Evolutionary conservation across 805 yeast species (phyloP), one percentile per base, ranked within the genome.

Genomic region (Jamesozyma spencerorum): DNA sequence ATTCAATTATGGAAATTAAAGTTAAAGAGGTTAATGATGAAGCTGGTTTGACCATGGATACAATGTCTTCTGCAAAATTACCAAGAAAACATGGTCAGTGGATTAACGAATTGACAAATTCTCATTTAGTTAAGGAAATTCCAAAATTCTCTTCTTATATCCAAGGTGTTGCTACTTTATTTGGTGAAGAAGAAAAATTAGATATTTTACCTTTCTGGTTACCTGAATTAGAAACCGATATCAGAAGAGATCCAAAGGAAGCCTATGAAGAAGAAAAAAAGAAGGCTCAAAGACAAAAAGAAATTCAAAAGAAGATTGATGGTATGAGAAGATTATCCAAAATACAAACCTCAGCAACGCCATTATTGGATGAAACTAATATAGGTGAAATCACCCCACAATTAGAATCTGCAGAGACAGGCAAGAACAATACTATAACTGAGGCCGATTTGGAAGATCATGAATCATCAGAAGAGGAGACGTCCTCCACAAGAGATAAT

Each of bases 131-230:
- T 36, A 87, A 85, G 58, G 97, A 87, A 60, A 88, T 90, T 45
- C 96, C 97, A 41, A 84, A 85, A 54, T 90, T 90, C 56, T 85
- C 95, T 38, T 85, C 87, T 63, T 90, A 84, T 58, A 73, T 90
- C 50, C 98, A 90, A 60, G 97, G 97, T 64, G 77, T 87, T 43
- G 87, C 96, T 4, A 72, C 86, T 2, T 70, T 90, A 47, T 90
- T 80, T 57, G 75, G 86, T 40, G 97, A 90, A 57, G 97, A 90
- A 53, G 65, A 61, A 28, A 81, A 82, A 50, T 72, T 90, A 56
- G 95, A 86, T 58, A 79, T 81, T 47, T 70, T 90, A 47, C 98
- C 98, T 41, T 84, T 87, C 61, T 90, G 98, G 98, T 71, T 86
- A 49, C 85, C 94, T 43, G 97, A 90, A 46, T 68, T 92, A 53